Evolutionary conservation across 208 protist species (phyloP).

Genomic region (Leishmania martiniquensis): DNA sequence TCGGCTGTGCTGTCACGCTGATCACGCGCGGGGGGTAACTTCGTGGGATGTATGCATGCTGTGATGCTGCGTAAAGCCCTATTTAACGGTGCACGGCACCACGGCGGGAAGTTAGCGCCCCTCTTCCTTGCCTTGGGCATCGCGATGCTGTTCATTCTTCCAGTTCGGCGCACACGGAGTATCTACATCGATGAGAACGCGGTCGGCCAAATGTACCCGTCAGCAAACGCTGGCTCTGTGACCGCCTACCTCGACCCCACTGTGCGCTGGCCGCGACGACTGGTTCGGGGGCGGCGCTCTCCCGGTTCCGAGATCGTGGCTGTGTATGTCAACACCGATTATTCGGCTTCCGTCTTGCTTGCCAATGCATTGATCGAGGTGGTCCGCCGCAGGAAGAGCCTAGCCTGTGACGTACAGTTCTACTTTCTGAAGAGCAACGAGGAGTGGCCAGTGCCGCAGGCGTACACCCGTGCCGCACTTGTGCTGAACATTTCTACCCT

Average conservation of each 20-base stretch:
- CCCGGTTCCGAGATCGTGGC: slow-evolving; percentile 67
- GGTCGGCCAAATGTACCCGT: slow-evolving; percentile 29
- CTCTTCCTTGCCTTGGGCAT: slow-evolving; percentile 48
- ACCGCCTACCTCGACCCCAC: slow-evolving; percentile 16
- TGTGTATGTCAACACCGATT: slow-evolving; percentile 61
- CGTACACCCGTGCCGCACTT: slow-evolving; percentile 54
- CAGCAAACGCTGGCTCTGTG: slow-evolving; percentile 5
- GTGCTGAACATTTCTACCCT: slow-evolving; percentile 70
- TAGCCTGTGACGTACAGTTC: slow-evolving; percentile 66
- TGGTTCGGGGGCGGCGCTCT: slow-evolving; percentile 63
- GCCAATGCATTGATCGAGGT: slow-evolving; percentile 51
- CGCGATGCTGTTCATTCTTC: slow-evolving; percentile 45
- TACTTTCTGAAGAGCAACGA: slow-evolving; percentile 56
- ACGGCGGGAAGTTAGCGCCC: slow-evolving; percentile 43
- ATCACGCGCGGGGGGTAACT: neutral
- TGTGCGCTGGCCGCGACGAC: slow-evolving; percentile 28
- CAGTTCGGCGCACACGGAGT: slow-evolving; percentile 24
- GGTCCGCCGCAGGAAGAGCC: slow-evolving; percentile 35
- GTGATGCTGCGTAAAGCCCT: slow-evolving; percentile 38
- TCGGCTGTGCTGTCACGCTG: neutral
- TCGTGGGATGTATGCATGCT: too few relatives aligned
- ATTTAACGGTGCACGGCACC: slow-evolving; percentile 25
- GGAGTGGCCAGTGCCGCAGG: slow-evolving; percentile 56
- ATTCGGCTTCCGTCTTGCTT: slow-evolving; percentile 42
- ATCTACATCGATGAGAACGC: slow-evolving; percentile 71